phyloP scores from a whole-genome alignment of 2,329 filamentous ascomycete genomes.

The Pestalotiopsis sp. region DNA sequence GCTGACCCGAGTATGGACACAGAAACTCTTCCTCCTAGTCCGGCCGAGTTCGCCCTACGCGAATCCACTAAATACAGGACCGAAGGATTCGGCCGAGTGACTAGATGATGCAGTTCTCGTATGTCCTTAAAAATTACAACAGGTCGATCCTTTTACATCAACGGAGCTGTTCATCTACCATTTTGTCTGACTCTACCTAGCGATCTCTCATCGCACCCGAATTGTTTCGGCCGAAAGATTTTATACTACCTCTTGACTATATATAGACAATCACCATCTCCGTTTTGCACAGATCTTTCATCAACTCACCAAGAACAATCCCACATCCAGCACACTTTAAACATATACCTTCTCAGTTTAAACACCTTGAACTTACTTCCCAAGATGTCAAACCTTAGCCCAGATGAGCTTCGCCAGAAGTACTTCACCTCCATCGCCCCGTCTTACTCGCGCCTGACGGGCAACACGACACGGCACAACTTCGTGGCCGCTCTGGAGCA shows the following conservation, averaged over 20 bases:
- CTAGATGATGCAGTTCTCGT: no score
- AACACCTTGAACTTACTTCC: neutral
- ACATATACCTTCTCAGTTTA: neutral
- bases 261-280: neutral
- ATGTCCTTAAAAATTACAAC: no score
- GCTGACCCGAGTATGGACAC: no score
- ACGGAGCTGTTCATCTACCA: no score
- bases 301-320: no score
- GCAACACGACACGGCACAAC: conserved; percentile 28
- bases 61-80: no score
- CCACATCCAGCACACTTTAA: no score
- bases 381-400: neutral
- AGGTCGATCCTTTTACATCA: no score
- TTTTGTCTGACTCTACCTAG: neutral
- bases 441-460: conserved; percentile 30
- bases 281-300: no score
- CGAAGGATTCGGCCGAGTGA: no score
- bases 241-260: neutral
- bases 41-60: no score
- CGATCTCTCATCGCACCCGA: neutral
- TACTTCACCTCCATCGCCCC: conserved; percentile 31
- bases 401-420: conserved; percentile 12
- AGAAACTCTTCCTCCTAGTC: no score
- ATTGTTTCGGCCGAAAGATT: neutral
- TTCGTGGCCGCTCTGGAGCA: conserved; percentile 19